Evolutionary conservation across 2,329 filamentous ascomycete species (phyloP).

Genomic region (Teratosphaeria pseudoeucalypti): DNA sequence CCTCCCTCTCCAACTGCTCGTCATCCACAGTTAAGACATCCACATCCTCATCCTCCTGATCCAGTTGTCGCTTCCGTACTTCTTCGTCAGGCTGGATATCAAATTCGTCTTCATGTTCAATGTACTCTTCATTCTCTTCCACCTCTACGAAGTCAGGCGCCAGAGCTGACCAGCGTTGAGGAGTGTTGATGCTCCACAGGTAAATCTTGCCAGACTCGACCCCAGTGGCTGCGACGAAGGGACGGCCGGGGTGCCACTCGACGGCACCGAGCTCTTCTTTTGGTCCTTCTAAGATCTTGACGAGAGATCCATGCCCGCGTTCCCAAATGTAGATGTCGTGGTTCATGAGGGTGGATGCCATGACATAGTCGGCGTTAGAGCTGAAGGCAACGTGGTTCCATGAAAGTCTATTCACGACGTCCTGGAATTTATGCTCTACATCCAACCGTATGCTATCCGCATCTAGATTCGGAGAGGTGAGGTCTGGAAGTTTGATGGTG

Average conservation of each 20-base stretch:
- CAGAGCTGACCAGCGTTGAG: conserved; percentile 93
- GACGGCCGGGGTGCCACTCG: conserved; percentile 88
- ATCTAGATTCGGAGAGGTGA: conserved; percentile 53
- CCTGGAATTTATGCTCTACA: conserved; percentile 95
- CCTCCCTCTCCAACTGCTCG: conserved; percentile 33
- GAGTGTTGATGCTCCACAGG: conserved; percentile 90
- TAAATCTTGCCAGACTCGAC: conserved; percentile 89
- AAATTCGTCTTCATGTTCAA: conserved; percentile 93
- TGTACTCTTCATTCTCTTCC: conserved; percentile 95
- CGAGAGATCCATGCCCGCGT: conserved; percentile 79
- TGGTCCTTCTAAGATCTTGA: conserved; percentile 92
- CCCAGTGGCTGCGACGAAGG: conserved; percentile 81
- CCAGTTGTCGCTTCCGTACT: conserved; percentile 78
- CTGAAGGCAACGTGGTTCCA: conserved; percentile 98
- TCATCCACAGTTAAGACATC: conserved; percentile 75
- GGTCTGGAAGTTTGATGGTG: conserved; percentile 69
- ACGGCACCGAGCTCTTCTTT: conserved; percentile 95
- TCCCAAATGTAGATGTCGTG: conserved; percentile 99
- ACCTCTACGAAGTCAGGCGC: conserved; percentile 96
- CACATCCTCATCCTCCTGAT: conserved; percentile 86
- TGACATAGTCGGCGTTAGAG: conserved; percentile 87
- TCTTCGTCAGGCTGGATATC: conserved; percentile 95
- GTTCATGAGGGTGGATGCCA: conserved; percentile 94
- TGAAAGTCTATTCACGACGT: conserved; percentile 84
- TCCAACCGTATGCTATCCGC: conserved; percentile 79